phyloP scores from a whole-genome alignment of 208 protist species.

The Trypanosoma platydactyli region DNA sequence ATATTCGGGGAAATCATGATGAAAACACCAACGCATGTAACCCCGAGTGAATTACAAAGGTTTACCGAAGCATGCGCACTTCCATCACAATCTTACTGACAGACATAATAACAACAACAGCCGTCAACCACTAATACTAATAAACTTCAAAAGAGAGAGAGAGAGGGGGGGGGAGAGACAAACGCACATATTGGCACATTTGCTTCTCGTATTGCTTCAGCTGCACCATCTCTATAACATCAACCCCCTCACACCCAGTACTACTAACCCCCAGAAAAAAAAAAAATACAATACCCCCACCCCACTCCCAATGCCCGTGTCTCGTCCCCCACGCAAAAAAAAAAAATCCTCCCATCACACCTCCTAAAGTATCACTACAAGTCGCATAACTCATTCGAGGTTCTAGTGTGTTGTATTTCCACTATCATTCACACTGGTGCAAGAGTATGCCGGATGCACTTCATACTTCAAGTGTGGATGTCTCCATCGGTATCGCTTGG shows the following conservation, averaged over 20 bases:
- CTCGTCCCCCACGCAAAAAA: too few species aligned
- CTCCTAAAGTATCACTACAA: too few species aligned
- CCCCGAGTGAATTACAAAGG: too few species aligned
- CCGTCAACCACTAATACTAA: too few species aligned
- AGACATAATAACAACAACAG: too few species aligned
- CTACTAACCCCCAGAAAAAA: constrained; percentile 8
- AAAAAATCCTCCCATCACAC: too few species aligned
- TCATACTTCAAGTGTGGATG: constrained; percentile 79
- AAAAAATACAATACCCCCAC: background rate
- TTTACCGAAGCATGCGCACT: background rate
- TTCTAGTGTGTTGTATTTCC: constrained; percentile 11
- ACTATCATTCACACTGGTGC: constrained; percentile 30
- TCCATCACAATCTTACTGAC: background rate
- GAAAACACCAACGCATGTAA: too few species aligned
- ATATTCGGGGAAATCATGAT: too few species aligned
- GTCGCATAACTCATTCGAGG: background rate
- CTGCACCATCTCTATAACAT: background rate
- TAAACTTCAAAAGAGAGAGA: too few species aligned
- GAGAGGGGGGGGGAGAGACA: too few species aligned
- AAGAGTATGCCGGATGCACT: constrained; percentile 77
- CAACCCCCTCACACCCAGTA: background rate
- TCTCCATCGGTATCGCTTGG: constrained; percentile 81
- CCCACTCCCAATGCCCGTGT: background rate
- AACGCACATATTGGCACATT: too few species aligned
- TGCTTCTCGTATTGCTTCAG: too few species aligned